Percentiles rank a stretch among this genome's conserved stretches.
These are phyloP conservation scores for Candida rishiriensis DNA, from an alignment of 805 yeast genomes.

Conservation along the genomic window DNA sequence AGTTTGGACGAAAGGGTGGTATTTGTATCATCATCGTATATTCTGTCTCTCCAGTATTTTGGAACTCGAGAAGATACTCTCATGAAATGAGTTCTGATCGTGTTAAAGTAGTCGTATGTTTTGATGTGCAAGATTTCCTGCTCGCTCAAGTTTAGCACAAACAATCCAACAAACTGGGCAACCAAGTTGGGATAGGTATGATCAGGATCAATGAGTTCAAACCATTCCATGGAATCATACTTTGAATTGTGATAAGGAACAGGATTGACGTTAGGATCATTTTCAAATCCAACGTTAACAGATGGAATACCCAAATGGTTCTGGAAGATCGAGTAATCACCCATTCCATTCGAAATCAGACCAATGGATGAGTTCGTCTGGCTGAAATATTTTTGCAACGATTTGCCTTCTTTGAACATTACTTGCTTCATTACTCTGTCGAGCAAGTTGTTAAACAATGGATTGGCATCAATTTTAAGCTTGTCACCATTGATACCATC, in stretches of 20 bases:
- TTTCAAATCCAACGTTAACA: constrained; percentile 41
- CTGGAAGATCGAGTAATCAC: constrained; percentile 59
- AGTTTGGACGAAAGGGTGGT: constrained; percentile 9
- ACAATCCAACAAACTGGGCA: constrained; percentile 56
- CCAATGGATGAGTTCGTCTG: constrained; percentile 33
- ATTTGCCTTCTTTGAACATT: constrained; percentile 35
- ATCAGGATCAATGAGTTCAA: constrained; percentile 41
- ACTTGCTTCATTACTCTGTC: constrained; percentile 41
- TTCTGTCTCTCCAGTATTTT: constrained; percentile 25
- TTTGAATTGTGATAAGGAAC: constrained; percentile 55
- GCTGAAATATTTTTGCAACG: constrained; percentile 48
- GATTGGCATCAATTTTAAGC: constrained; percentile 48
- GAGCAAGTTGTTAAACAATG: constrained; percentile 47
- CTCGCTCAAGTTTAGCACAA: constrained; percentile 50
- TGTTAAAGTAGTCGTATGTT: constrained; percentile 42
- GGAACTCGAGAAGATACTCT: constrained; percentile 23
- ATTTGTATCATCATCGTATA: constrained; percentile 22
- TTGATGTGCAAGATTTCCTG: constrained; percentile 50
- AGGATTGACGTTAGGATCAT: constrained; percentile 38
- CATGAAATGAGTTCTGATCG: constrained; percentile 36
- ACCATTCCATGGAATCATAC: constrained; percentile 56
- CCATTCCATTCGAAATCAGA: constrained; percentile 41
- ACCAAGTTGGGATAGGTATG: constrained; percentile 50
- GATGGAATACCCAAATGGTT: constrained; percentile 66
- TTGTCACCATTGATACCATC: constrained; percentile 52